A percentile compares a stretch with the other conserved stretches of the same genome.
phyloP scores from a whole-genome alignment of 1,284 basidiomycete species.

The Xerocomus amazonicus region DNA sequence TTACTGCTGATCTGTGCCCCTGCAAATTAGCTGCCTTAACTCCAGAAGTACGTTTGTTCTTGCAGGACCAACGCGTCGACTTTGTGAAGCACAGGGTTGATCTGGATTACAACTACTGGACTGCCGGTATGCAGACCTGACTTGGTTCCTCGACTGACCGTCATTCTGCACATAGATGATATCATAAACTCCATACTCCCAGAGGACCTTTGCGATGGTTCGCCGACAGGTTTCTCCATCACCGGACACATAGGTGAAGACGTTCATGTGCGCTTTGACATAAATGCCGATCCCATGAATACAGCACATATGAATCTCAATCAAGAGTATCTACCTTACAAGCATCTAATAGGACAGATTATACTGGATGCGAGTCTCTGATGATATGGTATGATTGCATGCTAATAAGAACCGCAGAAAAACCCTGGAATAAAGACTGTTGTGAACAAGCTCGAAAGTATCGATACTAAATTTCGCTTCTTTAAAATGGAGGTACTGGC shows the following conservation, averaged over 20 bases:
- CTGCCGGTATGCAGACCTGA: constrained; percentile 52
- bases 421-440: constrained; percentile 79
- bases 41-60: constrained; percentile 48
- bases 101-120: constrained; percentile 85
- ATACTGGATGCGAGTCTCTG: constrained; percentile 76
- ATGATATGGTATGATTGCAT: background rate
- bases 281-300: constrained; percentile 2
- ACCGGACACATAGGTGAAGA: constrained; percentile 86
- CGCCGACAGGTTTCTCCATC: constrained; percentile 84
- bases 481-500: constrained; percentile 98
- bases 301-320: constrained; percentile 86
- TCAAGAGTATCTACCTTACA: constrained; percentile 89
- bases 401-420: constrained; percentile 60
- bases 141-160: constrained; percentile 1
- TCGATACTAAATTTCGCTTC: constrained; percentile 86
- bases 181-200: constrained; percentile 81
- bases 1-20: constrained; percentile 22
- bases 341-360: constrained; percentile 86
- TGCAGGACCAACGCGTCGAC: constrained; percentile 51
- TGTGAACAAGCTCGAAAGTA: constrained; percentile 92
- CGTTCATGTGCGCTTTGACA: background rate
- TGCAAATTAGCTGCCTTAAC: constrained; percentile 67
- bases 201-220: constrained; percentile 66
- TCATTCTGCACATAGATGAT: constrained; percentile 59
- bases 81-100: constrained; percentile 59